Evolutionary conservation across 805 yeast species (phyloP).

Genomic region (Candida ficus): DNA sequence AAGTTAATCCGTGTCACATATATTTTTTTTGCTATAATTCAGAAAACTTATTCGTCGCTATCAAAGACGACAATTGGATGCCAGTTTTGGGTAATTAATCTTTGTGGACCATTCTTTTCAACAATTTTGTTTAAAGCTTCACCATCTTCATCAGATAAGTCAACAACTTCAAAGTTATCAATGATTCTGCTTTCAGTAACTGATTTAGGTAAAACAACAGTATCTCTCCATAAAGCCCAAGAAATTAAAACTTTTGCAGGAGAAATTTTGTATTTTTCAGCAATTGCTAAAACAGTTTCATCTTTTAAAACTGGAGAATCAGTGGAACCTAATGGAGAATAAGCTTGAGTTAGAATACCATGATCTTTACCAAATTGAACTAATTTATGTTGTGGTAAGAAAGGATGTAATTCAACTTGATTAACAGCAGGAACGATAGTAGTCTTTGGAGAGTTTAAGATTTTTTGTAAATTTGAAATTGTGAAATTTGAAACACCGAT

Average conservation of each 20-base stretch:
- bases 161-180: conserved; percentile 28
- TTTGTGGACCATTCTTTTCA: conserved; percentile 25
- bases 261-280: conserved; percentile 35
- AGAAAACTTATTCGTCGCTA: conserved; percentile 6
- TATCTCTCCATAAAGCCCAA: conserved; percentile 56
- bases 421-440: conserved; percentile 15
- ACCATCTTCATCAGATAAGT: conserved; percentile 32
- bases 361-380: conserved; percentile 11
- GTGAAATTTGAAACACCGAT: conserved; percentile 20
- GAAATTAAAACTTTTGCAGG: conserved; percentile 51
- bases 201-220: conserved; percentile 51
- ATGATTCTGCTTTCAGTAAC: conserved; percentile 39
- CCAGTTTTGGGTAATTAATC: conserved; percentile 22
- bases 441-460: conserved; percentile 9
- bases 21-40: too few relatives aligned
- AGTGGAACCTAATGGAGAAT: conserved; percentile 18
- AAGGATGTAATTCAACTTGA: conserved; percentile 19
- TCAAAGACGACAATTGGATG: conserved; percentile 33
- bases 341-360: conserved; percentile 18
- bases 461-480: conserved; percentile 10
- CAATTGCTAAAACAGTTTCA: conserved; percentile 37
- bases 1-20: too few relatives aligned
- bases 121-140: conserved; percentile 25
- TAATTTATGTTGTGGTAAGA: conserved; percentile 16
- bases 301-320: conserved; percentile 26